Conservation (phyloP, 2,329 filamentous ascomycete genomes). For the Rosellinia necatrix region DNA sequence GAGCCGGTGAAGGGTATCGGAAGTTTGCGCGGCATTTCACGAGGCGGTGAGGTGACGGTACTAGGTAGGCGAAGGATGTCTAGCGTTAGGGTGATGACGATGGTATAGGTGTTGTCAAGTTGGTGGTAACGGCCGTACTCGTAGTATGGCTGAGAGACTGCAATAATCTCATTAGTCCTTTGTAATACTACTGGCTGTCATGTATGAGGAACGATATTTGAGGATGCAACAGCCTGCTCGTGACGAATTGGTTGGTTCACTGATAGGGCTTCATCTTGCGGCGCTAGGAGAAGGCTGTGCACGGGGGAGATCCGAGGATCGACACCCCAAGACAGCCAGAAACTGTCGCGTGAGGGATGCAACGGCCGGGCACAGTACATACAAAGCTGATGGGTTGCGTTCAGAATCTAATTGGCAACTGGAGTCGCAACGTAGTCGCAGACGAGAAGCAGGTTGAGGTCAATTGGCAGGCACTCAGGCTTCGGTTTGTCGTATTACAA, state of each 20-base stretch:
- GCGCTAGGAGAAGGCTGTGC: slow-evolving; percentile 2
- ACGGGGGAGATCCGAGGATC: too few species aligned
- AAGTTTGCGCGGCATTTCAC: slow-evolving; percentile 64
- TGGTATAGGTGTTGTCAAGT: slow-evolving; percentile 22
- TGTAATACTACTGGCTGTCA: neutral
- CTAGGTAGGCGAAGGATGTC: slow-evolving; percentile 14
- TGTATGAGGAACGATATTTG: neutral
- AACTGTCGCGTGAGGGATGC: too few species aligned
- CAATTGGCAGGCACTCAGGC: slow-evolving; percentile 14
- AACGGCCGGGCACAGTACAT: too few species aligned
- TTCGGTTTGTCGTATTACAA: slow-evolving; percentile 26
- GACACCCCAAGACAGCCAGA: too few species aligned
- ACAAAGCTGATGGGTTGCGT: slow-evolving; percentile 8
- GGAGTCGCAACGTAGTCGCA: neutral
- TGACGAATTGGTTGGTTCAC: neutral
- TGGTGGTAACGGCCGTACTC: slow-evolving; percentile 12
- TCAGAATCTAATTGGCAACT: slow-evolving; percentile 7
- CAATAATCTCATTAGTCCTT: slow-evolving; percentile 8
- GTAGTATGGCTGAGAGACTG: slow-evolving; percentile 13
- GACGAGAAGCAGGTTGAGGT: slow-evolving; percentile 23
- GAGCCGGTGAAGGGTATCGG: slow-evolving; percentile 60
- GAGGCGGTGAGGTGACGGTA: slow-evolving; percentile 22
- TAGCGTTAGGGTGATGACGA: slow-evolving; percentile 1
- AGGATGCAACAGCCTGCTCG: neutral
- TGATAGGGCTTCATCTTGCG: neutral